phyloP scores from a whole-genome alignment of 305 asterid species.

The Fraxinus floribunda region DNA sequence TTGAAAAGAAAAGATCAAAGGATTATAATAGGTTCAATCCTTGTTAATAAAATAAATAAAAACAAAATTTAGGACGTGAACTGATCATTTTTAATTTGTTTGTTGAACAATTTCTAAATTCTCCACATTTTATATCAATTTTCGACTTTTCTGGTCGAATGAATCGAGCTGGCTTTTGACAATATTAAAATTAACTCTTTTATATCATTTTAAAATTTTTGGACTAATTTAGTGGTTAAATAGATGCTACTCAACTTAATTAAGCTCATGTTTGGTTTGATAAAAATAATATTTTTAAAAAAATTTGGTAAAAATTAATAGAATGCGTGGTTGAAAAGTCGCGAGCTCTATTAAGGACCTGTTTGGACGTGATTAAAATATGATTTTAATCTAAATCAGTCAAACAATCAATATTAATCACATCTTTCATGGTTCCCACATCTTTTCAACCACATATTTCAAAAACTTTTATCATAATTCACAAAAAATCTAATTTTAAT shows the following conservation, averaged over 20 bases:
- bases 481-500: too few species aligned
- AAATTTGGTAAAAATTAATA: not conserved
- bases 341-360: not conserved
- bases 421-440: too few species aligned
- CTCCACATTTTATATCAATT: not conserved
- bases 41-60: not conserved
- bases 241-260: not conserved
- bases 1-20: too few species aligned
- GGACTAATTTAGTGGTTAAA: not conserved
- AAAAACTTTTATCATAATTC: too few species aligned
- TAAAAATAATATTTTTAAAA: too few species aligned
- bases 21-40: not conserved
- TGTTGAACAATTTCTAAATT: not conserved
- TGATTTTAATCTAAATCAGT: too few species aligned
- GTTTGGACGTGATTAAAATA: too few species aligned
- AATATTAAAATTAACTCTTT: too few species aligned
- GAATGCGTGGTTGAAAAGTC: not conserved
- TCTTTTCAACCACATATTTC: too few species aligned
- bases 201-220: too few species aligned
- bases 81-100: not conserved
- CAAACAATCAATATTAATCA: too few species aligned
- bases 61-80: not conserved
- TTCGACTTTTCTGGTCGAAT: not conserved
- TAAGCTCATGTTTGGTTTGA: not conserved
- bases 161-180: not conserved